These are phyloP conservation scores for Holtermannia corniformis DNA, from an alignment of 768 basidiomycete species.

Conservation along the genomic window DNA sequence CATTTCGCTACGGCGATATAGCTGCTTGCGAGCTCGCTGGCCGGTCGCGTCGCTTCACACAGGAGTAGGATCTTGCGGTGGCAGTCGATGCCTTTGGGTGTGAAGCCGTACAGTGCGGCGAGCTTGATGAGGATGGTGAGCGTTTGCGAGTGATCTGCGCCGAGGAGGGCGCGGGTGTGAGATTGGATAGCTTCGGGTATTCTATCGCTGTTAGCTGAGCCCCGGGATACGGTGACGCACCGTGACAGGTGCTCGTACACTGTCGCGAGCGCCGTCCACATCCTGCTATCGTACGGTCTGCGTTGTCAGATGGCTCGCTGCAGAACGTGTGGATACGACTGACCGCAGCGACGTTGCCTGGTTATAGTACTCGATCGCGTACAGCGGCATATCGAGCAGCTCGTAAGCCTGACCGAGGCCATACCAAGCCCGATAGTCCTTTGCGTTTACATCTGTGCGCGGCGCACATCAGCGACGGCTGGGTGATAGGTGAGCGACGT, in stretches of 20 bases:
- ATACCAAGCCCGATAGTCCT: conserved; percentile 98
- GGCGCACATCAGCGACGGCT: neutral
- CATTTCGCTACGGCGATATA: conserved; percentile 73
- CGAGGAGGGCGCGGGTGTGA: conserved; percentile 68
- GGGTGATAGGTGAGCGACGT: conserved; percentile 30
- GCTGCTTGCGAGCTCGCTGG: conserved; percentile 75
- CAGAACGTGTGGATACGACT: conserved; percentile 9
- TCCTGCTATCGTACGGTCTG: conserved; percentile 88
- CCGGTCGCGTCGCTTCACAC: conserved; percentile 48
- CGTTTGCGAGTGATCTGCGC: conserved; percentile 36
- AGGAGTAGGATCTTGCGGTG: conserved; percentile 49
- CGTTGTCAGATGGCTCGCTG: conserved; percentile 3
- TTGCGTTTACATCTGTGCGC: conserved; percentile 76
- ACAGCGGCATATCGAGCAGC: conserved; percentile 90
- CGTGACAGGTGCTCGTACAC: conserved; percentile 87
- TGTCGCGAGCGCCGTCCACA: conserved; percentile 90
- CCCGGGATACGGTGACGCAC: conserved; percentile 44
- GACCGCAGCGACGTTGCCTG: conserved; percentile 85
- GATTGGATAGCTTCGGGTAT: conserved; percentile 82
- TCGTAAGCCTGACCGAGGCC: conserved; percentile 98
- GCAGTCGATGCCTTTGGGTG: conserved; percentile 68
- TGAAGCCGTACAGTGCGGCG: conserved; percentile 37
- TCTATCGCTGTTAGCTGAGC: conserved; percentile 44
- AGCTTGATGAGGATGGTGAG: conserved; percentile 36
- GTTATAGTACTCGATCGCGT: conserved; percentile 92